Percentiles rank a stretch among this genome's conserved stretches.
Conservation (phyloP, 768 basidiomycete species). For the Serendipita sp. region DNA sequence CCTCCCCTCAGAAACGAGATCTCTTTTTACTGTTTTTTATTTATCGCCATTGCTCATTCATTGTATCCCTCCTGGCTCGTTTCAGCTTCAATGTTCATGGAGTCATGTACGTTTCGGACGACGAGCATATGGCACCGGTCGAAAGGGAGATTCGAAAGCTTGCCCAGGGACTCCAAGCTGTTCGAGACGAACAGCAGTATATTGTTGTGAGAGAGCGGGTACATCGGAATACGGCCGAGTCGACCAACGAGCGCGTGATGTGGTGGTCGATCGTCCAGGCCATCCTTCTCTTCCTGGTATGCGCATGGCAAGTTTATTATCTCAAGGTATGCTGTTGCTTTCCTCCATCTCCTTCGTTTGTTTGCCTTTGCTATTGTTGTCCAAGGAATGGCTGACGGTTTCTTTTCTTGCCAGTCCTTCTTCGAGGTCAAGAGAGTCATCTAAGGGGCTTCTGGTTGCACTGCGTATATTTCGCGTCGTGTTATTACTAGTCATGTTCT, state of each 20-base stretch:
- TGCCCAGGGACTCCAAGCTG: constrained; percentile 62
- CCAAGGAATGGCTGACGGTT: not conserved
- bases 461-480: not conserved
- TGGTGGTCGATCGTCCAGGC: constrained; percentile 97
- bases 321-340: constrained; percentile 46
- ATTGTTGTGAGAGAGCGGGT: constrained; percentile 85
- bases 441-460: constrained; percentile 24
- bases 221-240: constrained; percentile 90
- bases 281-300: constrained; percentile 71
- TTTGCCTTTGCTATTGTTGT: constrained; percentile 8
- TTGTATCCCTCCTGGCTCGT: too few species aligned
- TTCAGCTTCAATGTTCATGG: constrained; percentile 99
- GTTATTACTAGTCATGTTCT: not conserved
- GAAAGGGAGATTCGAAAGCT: constrained; percentile 87
- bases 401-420: constrained; percentile 45
- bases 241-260: constrained; percentile 86
- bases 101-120: constrained; percentile 82
- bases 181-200: constrained; percentile 99
- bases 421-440: constrained; percentile 86
- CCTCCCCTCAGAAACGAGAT: not conserved
- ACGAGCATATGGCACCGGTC: constrained; percentile 85
- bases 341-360: not conserved
- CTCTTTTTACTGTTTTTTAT: too few species aligned
- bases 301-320: constrained; percentile 97
- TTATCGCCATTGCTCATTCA: constrained; percentile 8